Percentiles rank a stretch among this genome's conserved stretches.
These are phyloP conservation scores for Dioszegia aurantiaca DNA, from an alignment of 768 basidiomycete genomes.

Conservation along the genomic window DNA sequence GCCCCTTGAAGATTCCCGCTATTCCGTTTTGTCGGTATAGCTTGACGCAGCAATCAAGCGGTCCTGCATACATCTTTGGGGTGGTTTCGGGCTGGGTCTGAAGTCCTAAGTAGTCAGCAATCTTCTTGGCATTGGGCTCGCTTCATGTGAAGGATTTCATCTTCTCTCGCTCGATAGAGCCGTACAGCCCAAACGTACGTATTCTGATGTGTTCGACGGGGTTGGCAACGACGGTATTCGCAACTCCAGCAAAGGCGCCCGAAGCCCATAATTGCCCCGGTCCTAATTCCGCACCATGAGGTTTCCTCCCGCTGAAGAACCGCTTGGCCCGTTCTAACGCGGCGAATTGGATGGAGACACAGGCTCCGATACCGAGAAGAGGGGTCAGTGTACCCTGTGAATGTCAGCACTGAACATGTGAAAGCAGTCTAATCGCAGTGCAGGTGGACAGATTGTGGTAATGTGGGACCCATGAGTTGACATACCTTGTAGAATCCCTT, in stretches of 20 bases:
- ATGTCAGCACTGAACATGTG: slow-evolving; percentile 11
- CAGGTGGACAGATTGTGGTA: background rate
- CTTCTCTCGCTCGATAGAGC: too few species aligned
- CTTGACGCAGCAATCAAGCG: slow-evolving; percentile 81
- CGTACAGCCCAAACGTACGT: slow-evolving; percentile 68
- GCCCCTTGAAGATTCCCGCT: slow-evolving; percentile 86
- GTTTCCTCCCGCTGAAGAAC: slow-evolving; percentile 66
- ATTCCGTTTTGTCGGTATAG: slow-evolving; percentile 72
- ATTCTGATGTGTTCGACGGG: slow-evolving; percentile 98
- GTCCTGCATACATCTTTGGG: slow-evolving; percentile 75
- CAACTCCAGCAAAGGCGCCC: slow-evolving; percentile 80
- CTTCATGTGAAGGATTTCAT: too few species aligned
- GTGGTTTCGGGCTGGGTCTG: slow-evolving; percentile 77
- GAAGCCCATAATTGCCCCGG: slow-evolving; percentile 75
- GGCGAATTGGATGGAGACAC: slow-evolving; percentile 94
- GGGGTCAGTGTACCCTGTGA: slow-evolving; percentile 82
- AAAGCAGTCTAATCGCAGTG: background rate
- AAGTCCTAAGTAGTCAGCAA: slow-evolving; percentile 59
- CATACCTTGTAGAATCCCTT: slow-evolving; percentile 89
- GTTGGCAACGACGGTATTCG: slow-evolving; percentile 88
- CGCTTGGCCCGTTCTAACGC: slow-evolving; percentile 83
- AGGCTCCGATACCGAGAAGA: slow-evolving; percentile 84
- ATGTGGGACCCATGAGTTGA: too few species aligned
- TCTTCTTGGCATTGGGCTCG: too few species aligned
- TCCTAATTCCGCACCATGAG: slow-evolving; percentile 63